These are phyloP conservation scores for Nymphaea colorata DNA, from an alignment of 164 flowering plant species.

Conservation along the genomic window DNA sequence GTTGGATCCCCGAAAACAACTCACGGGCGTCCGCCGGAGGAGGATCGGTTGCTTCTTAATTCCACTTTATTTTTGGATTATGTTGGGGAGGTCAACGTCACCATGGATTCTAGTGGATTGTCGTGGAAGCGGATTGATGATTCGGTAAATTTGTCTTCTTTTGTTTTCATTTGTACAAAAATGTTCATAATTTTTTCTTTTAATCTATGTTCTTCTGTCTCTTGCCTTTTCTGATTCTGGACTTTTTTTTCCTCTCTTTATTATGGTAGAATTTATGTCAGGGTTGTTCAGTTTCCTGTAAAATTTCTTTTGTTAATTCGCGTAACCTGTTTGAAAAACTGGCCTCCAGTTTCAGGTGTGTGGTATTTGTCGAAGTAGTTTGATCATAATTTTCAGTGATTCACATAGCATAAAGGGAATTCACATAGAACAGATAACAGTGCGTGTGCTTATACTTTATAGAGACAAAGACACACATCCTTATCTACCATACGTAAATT, in stretches of 20 bases:
- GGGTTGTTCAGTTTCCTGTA: background rate
- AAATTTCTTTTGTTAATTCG: background rate
- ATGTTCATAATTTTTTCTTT: background rate
- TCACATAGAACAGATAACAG: background rate
- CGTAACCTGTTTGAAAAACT: background rate
- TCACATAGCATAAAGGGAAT: background rate
- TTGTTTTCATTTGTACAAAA: background rate
- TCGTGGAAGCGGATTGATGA: conserved; percentile 32
- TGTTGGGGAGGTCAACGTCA: conserved; percentile 54
- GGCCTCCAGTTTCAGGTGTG: background rate
- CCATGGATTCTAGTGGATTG: conserved; percentile 43
- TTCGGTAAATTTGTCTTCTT: background rate
- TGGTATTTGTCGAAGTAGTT: background rate
- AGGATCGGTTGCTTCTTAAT: conserved; percentile 12
- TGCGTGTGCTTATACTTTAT: background rate
- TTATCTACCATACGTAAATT: background rate
- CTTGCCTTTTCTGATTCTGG: background rate
- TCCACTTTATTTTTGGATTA: conserved; percentile 50
- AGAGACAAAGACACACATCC: background rate
- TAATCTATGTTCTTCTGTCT: background rate
- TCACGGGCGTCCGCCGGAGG: no score
- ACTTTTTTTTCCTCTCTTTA: background rate
- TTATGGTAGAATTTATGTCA: background rate
- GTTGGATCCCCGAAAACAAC: no score
- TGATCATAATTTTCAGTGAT: background rate